These are phyloP conservation scores for Aureobasidium pullulans DNA, from an alignment of 2,329 filamentous ascomycete species.

Conservation along the genomic window DNA sequence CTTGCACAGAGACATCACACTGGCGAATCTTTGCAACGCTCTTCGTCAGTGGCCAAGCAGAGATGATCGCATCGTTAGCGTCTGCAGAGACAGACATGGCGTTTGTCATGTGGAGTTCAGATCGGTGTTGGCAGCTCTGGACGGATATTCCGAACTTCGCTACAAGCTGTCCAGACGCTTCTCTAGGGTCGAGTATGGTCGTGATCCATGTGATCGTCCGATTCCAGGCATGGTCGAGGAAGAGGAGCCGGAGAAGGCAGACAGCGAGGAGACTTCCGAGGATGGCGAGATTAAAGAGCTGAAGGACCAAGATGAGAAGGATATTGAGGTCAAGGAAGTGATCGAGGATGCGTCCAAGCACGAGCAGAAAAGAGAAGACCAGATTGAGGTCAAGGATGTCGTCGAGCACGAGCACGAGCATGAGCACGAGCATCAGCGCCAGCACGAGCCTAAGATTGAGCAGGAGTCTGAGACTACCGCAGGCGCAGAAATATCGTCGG, in stretches of 20 bases:
- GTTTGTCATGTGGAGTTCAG: background rate
- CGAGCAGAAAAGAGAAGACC: too few species aligned
- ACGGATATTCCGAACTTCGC: background rate
- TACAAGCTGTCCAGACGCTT: background rate
- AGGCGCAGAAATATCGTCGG: background rate
- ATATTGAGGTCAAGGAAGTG: too few species aligned
- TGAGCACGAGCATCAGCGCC: too few species aligned
- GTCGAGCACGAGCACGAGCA: too few species aligned
- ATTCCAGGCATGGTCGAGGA: background rate
- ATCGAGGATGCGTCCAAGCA: too few species aligned
- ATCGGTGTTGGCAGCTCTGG: background rate
- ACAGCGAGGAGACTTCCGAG: background rate
- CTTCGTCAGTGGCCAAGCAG: background rate
- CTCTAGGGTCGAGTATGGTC: background rate
- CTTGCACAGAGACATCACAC: background rate
- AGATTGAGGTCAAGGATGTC: too few species aligned
- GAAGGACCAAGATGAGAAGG: background rate
- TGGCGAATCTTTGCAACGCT: background rate
- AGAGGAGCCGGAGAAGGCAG: background rate
- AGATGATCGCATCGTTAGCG: background rate
- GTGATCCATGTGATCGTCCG: background rate
- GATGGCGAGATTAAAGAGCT: background rate
- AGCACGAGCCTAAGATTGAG: background rate
- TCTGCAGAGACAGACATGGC: background rate
- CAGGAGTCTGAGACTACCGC: background rate